Percentiles rank a stretch among this genome's conserved stretches.
Conservation (phyloP, 148 eudicot species). For the Chenopodium formosanum region DNA sequence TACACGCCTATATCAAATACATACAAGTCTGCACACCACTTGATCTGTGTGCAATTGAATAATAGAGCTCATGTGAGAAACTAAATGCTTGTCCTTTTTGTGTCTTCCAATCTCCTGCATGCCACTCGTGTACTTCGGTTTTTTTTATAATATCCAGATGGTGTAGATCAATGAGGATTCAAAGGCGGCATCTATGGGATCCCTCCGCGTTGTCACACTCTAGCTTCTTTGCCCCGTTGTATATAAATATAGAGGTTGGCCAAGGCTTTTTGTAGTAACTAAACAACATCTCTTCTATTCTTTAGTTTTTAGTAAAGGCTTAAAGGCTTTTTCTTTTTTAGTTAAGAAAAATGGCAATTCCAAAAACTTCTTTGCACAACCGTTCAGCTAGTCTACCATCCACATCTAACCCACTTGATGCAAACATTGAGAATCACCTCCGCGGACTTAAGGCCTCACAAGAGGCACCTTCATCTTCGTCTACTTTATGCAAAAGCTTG, state of each 20-base stretch:
- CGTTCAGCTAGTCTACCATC: conserved; percentile 46
- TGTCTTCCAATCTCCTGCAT: not conserved
- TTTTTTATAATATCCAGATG: not conserved
- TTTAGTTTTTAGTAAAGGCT: not conserved
- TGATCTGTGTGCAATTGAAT: not conserved
- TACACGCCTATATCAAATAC: not conserved
- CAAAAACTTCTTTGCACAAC: conserved; percentile 28
- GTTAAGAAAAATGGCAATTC: conserved; percentile 5
- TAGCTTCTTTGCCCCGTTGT: not conserved
- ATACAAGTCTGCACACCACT: not conserved
- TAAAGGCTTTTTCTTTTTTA: not conserved
- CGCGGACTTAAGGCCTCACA: conserved; percentile 26
- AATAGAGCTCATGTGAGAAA: not conserved
- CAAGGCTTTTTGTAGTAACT: not conserved
- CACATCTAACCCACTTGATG: conserved; percentile 32
- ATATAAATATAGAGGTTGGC: not conserved
- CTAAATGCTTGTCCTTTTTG: not conserved
- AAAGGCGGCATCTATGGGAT: conserved; percentile 6
- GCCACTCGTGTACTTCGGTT: not conserved
- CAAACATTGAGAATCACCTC: conserved; percentile 33
- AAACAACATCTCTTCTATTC: not conserved
- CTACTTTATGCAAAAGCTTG: conserved; percentile 32
- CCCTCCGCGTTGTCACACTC: not conserved
- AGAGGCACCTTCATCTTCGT: conserved; percentile 20
- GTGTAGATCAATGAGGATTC: not conserved